Evolutionary conservation across 2,329 filamentous ascomycete genomes (phyloP).

Genomic region (Penicillium brasilianum): DNA sequence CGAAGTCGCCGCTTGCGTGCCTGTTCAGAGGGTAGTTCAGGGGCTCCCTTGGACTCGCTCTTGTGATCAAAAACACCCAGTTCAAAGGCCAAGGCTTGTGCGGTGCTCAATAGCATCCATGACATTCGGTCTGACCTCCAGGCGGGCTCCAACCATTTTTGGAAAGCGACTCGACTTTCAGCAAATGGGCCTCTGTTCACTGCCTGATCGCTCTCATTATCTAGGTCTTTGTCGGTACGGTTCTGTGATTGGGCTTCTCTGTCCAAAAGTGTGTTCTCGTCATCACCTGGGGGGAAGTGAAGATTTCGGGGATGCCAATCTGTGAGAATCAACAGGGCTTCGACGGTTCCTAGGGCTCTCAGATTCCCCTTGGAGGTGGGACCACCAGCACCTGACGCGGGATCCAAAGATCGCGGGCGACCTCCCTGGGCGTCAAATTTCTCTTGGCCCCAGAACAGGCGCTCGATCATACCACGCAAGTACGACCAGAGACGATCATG

Average conservation of each 20-base stretch:
- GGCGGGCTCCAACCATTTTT: constrained; percentile 94
- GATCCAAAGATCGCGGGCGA: constrained; percentile 71
- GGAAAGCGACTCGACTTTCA: constrained; percentile 78
- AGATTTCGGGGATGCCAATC: constrained; percentile 96
- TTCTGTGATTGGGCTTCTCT: constrained; percentile 71
- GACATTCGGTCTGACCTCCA: constrained; percentile 96
- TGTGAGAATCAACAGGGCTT: constrained; percentile 89
- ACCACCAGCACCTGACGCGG: constrained; percentile 61
- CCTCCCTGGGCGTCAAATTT: constrained; percentile 82
- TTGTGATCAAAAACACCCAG: constrained; percentile 94
- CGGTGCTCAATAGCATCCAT: constrained; percentile 95
- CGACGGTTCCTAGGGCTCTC: constrained; percentile 88
- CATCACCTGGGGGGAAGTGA: constrained; percentile 80
- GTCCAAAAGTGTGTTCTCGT: constrained; percentile 66
- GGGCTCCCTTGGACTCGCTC: constrained; percentile 69
- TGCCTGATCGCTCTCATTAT: constrained; percentile 47
- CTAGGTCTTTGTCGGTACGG: constrained; percentile 55
- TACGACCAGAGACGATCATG: constrained; percentile 97
- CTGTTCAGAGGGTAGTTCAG: constrained; percentile 61
- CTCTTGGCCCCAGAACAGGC: constrained; percentile 94
- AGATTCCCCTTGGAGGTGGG: constrained; percentile 71
- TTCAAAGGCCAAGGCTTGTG: constrained; percentile 87
- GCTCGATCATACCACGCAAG: constrained; percentile 90
- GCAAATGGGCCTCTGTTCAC: constrained; percentile 63
- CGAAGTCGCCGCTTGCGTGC: constrained; percentile 83